Base-by-base conservation (phyloP, 139 green algal species). In the Desmodesmus armatus region DNA sequence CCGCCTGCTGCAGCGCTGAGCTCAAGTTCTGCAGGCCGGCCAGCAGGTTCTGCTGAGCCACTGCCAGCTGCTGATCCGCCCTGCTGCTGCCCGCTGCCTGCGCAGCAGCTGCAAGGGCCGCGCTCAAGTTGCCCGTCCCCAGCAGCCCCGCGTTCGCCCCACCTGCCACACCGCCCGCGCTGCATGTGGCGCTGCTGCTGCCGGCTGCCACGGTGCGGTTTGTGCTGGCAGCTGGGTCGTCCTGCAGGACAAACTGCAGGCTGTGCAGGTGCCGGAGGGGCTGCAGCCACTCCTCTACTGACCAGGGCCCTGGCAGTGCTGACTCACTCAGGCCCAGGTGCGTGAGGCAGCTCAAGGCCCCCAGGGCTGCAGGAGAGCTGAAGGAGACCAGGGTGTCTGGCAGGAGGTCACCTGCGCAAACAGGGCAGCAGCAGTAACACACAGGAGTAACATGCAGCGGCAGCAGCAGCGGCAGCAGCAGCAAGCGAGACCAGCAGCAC, bases 321-420 rank as follows among this genome's bases (percentile, higher is more conserved):
- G 76, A 53, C 55, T 82, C 76, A 15, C 53, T 60, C 13, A 82
- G 25, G 23, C 31, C 62, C n/a, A 82, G 62, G 55, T 27, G n/a
- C 23, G 55, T n/a, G 25, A 82, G 37, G 76, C n/a, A n/a, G 23
- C 11, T 31, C 33, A 82, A 39, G 7, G 76, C 76, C 41, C 55
- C 76, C 6, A 82, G 76, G 55, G 37, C 55, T 25, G 53, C 76
- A n/a, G 76, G 27, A 11, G n/a, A 58, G 55, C 53, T 82, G 76
- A 82, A 82, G 15, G 76, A 53, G 27, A 55, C 76, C 17, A 82
- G 2, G 25, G 76, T 82, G 39, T 82, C 76, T 23, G 76, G 35
- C n/a, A 82, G 37, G 5, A 82, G 53, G 13, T 82, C 76, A 21
- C 76, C 76, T 82, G 76, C 74, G 49, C 7, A 19, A 27, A 49